Evolutionary conservation across 2,329 filamentous ascomycete species (phyloP), one percentile per base, ranked within the genome.

Genomic region (Amesomyces nigricolor): DNA sequence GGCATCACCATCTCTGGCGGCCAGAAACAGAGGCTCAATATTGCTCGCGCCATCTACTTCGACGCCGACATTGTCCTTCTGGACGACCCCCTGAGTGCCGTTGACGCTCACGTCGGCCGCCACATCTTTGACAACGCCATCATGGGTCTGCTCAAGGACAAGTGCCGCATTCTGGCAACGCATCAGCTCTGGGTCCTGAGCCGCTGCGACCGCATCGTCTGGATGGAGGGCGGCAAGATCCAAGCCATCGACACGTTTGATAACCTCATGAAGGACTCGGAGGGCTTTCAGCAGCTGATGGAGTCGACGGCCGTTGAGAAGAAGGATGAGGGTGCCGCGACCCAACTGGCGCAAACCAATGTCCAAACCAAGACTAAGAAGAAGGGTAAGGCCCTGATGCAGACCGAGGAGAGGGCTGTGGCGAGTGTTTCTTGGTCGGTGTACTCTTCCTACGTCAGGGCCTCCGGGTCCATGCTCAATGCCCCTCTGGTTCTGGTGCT

Each of bases 1-100:
- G 92, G 94, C 51, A 96, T 97, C 66, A 97, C 91, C 1, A 88
- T 97, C 1, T 96, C 91, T 16, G 92, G 94, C 54, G 92, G 92
- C 1, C 92, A 97, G 71, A 96, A 96, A 71, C 92, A 96, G 70
- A 84, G 94, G 10, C 76, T 96, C 62, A 97, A 96, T 67, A 96
- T 97, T 66, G 94, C 94, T 16, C 82, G 94, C 47, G 83, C 85
- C 58, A 86, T 87, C 61, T 79, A 91, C 73, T 87, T 86, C 58
- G 77, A 87, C 58, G 78, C 84, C 10, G 82, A 86, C 55, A 79
- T 87, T 49, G 78, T 87, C 17, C 74, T 88, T 29, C 83, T 87
- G 79, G 85, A 88, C 62, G 85, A 88, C 59, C 83, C 85, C 1
- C 72, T 88, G 1, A 85, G 81, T 46, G 85, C 85, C 2, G 85